Conservation (phyloP, 208 protist species). For the Endotrypanum monterogeii region DNA sequence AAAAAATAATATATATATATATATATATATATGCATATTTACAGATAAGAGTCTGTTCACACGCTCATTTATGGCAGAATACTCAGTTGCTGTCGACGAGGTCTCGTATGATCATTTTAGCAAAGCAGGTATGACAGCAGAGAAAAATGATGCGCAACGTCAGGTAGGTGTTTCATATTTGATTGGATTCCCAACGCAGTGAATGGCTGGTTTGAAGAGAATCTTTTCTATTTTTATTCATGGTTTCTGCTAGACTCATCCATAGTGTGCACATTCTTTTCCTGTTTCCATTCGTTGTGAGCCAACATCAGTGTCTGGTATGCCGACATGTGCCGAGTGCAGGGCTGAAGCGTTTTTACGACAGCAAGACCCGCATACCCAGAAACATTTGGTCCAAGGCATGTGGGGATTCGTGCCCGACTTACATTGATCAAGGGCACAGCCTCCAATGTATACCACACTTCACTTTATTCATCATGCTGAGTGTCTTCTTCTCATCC, state of each 20-base stretch:
- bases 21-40: neutral
- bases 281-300: neutral
- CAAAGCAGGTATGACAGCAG: neutral
- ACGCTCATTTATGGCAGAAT: neutral
- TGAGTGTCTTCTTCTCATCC: no score
- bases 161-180: neutral
- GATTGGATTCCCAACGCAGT: neutral
- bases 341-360: neutral
- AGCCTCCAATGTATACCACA: no score
- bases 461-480: no score
- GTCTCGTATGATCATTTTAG: neutral
- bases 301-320: neutral
- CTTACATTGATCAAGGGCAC: neutral
- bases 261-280: neutral
- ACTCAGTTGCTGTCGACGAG: neutral
- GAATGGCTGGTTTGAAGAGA: neutral
- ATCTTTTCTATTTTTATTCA: neutral
- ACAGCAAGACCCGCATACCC: neutral
- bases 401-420: neutral
- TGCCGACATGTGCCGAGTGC: neutral
- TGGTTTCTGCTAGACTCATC: neutral
- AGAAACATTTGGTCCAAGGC: neutral
- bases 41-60: neutral
- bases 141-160: neutral
- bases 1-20: no score